Evolutionary conservation across 371 early-diverging fungal species (phyloP).

Genomic region (Actinomucor elegans): DNA sequence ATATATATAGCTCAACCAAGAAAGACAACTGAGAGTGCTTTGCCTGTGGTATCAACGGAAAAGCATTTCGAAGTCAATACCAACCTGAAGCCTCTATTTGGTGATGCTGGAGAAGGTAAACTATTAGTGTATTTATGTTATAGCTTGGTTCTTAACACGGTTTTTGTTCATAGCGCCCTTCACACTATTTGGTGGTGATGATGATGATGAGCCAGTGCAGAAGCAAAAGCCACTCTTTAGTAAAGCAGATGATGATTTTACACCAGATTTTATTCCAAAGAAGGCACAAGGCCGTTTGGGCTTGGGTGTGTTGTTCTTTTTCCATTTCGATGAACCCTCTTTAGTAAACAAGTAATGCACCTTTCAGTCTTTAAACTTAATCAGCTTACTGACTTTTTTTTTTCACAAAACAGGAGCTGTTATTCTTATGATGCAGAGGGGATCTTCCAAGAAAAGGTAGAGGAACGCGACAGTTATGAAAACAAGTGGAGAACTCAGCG

Average conservation of each 20-base stretch:
- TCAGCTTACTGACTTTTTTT: background rate
- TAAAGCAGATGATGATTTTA: background rate
- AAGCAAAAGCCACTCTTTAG: conserved; percentile 12
- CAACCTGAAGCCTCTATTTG: conserved; percentile 63
- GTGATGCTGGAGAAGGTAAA: conserved; percentile 33
- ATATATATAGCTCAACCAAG: conserved; percentile 4
- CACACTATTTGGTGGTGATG: conserved; percentile 53
- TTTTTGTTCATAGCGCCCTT: conserved; percentile 42
- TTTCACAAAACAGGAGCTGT: conserved; percentile 41
- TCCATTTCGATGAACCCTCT: conserved; percentile 35
- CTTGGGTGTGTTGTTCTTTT: conserved; percentile 44
- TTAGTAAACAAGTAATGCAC: conserved; percentile 37
- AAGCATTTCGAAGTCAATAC: conserved; percentile 52
- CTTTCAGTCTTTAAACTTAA: background rate
- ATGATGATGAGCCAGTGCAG: conserved; percentile 19
- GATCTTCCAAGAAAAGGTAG: conserved; percentile 32
- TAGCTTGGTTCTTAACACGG: no score
- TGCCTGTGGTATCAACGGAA: conserved; percentile 42
- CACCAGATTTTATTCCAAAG: conserved; percentile 11
- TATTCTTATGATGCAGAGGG: conserved; percentile 43
- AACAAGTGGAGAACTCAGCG: conserved; percentile 31
- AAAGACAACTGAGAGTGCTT: conserved; percentile 19
- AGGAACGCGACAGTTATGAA: conserved; percentile 29
- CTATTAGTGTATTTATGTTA: no score
- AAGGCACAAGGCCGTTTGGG: conserved; percentile 23